These are phyloP conservation scores for Luvunga scandens DNA, from an alignment of 345 rosid genomes.

Conservation along the genomic window DNA sequence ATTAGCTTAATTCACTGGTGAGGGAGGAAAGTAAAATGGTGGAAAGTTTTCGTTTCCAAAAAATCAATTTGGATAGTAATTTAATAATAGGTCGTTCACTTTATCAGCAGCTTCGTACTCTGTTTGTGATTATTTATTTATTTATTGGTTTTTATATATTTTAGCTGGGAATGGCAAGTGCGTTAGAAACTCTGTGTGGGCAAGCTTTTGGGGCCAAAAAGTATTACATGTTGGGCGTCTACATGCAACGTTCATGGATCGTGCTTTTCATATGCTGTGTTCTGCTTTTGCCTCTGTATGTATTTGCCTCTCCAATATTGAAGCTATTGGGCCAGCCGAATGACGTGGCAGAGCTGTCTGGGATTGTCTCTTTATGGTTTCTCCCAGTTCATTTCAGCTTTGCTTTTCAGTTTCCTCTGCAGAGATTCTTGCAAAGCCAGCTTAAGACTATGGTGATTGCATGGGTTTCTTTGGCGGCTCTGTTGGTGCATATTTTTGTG, in stretches of 20 bases:
- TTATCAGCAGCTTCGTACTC: no score
- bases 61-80: no score
- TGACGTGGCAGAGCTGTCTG: slow-evolving; percentile 20
- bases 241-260: slow-evolving; percentile 78
- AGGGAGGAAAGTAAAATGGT: neutral
- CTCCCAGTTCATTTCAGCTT: slow-evolving; percentile 76
- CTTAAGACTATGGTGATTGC: slow-evolving; percentile 55
- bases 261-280: slow-evolving; percentile 46
- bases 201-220: slow-evolving; percentile 73
- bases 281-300: slow-evolving; percentile 51
- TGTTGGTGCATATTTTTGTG: slow-evolving; percentile 47
- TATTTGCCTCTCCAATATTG: slow-evolving; percentile 48
- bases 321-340: slow-evolving; percentile 65
- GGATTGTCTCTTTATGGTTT: slow-evolving; percentile 40
- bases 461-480: slow-evolving; percentile 41
- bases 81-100: no score
- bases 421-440: slow-evolving; percentile 75
- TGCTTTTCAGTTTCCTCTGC: slow-evolving; percentile 69
- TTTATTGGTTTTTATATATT: no score
- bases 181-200: slow-evolving; percentile 57
- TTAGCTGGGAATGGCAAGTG: slow-evolving; percentile 76
- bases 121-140: no score
- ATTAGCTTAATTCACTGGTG: neutral
- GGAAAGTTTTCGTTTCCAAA: no score
- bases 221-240: slow-evolving; percentile 63